Evolutionary conservation across 2,329 filamentous ascomycete genomes (phyloP).

Genomic region (Dothideomycetes sp.): DNA sequence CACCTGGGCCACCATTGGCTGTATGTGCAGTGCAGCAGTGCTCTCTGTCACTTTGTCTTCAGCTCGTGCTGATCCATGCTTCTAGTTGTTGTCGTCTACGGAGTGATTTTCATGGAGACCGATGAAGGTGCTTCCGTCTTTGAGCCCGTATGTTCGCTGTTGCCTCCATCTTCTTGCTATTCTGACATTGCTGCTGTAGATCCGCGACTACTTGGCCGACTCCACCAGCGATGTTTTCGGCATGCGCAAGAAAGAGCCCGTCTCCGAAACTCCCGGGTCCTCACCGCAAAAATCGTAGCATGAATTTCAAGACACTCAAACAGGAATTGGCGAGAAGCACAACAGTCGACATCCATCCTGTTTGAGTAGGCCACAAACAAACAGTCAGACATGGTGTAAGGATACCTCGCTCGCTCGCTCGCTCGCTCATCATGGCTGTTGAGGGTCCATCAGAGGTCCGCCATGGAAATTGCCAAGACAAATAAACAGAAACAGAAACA

Average conservation of each 20-base stretch:
- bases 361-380: no score
- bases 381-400: no score
- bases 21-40: slow-evolving; percentile 33
- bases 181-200: slow-evolving; percentile 1
- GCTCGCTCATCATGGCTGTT: no score
- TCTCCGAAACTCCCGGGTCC: background rate
- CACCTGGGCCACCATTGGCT: slow-evolving; percentile 52
- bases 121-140: slow-evolving; percentile 6
- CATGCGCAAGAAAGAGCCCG: background rate
- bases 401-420: no score
- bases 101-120: slow-evolving; percentile 12
- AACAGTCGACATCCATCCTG: no score
- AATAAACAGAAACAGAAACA: no score
- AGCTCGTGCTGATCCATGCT: background rate
- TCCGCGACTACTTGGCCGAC: slow-evolving; percentile 4
- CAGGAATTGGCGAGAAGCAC: no score
- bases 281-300: no score
- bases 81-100: slow-evolving; percentile 12
- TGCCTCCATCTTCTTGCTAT: background rate
- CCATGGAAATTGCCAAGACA: no score
- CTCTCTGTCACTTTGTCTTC: background rate
- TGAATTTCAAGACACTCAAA: no score
- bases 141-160: slow-evolving; percentile 5
- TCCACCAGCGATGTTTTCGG: slow-evolving; percentile 9
- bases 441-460: no score